Base-by-base conservation (phyloP, 805 yeast species). In the Groenewaldozyma tartarivorans region DNA sequence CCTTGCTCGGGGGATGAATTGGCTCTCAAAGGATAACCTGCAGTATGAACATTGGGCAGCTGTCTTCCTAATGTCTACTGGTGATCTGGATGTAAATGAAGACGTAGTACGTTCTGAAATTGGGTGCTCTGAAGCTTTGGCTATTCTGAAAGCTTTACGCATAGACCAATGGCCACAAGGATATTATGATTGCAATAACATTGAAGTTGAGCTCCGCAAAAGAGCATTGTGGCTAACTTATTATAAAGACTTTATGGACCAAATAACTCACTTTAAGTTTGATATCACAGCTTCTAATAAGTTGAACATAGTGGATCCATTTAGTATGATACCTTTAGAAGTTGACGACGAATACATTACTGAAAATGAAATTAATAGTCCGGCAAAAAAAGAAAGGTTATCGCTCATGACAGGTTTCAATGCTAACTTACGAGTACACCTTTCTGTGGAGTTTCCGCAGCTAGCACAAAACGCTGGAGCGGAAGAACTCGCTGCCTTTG, bases 301-400 rank as follows among this genome's bases (percentile, higher is more conserved):
- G 11, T 13, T 36, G 4, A 34, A 35, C n/a, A 36, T 43, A 11
- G 13, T 20, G 15, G 44, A 45, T 20, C 41, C 40, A 5, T 21
- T 35, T 11, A 35, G 44, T 4, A 30, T 43, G 13, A 20, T 84
- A 45, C 95, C 95, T 1, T 62, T 72, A 18, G 94, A 83, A 52
- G 63, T 84, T 20, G 94, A 84, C 52, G 95, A 85, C 59, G 92
- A 84, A 51, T 41, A 78, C 52, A 79, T 85, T 39, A 81, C 88
- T 1, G 70, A 73, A 24, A 64, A 62, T 6, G 77, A 74, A 0
- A 75, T 77, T 44, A 44, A 64, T 13, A 58, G 50, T 57, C 75
- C 51, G 49, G 61, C 61, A 17, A 9, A 5, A 61, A 72, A 67
- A 46, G 74, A 63, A 53, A 24, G 37, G 24, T 24, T 33, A n/a